These are phyloP conservation scores for Nicotiana knightiana DNA, from an alignment of 257 asterid genomes.

Conservation along the genomic window DNA sequence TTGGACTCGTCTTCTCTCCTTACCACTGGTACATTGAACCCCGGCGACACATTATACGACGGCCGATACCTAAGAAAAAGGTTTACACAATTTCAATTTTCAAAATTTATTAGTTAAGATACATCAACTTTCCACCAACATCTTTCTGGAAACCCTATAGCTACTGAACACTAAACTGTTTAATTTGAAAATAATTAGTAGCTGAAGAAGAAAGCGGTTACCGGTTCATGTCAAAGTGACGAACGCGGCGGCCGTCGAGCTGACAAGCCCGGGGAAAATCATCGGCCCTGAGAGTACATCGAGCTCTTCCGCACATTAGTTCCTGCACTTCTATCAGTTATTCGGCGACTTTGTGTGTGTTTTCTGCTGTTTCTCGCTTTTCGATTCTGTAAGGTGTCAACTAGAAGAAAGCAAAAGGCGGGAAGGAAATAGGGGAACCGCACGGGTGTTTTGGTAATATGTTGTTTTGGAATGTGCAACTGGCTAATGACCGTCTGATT, in stretches of 20 bases:
- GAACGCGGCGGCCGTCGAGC: slow-evolving; percentile 56
- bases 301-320: slow-evolving; percentile 81
- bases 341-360: neutral
- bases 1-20: slow-evolving; percentile 50
- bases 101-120: neutral
- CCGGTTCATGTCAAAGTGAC: slow-evolving; percentile 70
- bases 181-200: neutral
- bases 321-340: neutral
- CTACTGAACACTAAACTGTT: neutral
- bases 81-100: neutral
- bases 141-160: neutral
- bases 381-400: slow-evolving; percentile 11
- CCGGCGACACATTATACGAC: slow-evolving; percentile 75
- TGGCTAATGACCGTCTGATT: neutral
- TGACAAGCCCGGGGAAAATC: slow-evolving; percentile 59
- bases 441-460: neutral
- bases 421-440: slow-evolving; percentile 17
- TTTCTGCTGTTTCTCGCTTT: neutral
- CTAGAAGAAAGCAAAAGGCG: slow-evolving; percentile 9
- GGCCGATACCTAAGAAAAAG: slow-evolving; percentile 55
- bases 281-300: slow-evolving; percentile 71
- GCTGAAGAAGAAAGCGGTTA: slow-evolving; percentile 11
- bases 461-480: neutral
- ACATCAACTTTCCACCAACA: neutral
- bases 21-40: slow-evolving; percentile 78